Base-by-base conservation (phyloP, 2,329 filamentous ascomycete genomes). In the Colletotrichum acutatum region DNA sequence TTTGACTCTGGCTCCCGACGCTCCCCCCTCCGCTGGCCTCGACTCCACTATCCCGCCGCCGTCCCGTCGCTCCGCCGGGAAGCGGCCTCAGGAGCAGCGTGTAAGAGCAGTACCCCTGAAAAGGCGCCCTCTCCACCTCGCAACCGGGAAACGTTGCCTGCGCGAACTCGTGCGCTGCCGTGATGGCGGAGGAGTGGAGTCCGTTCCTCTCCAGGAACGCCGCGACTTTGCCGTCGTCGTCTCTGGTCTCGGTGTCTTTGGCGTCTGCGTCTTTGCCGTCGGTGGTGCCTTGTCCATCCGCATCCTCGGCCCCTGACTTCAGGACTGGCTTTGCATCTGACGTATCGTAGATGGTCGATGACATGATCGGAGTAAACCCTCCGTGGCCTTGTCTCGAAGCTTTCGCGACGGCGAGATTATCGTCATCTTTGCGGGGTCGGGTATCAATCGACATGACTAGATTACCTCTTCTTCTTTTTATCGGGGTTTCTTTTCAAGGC, bases 41-140 rank as follows among this genome's bases (percentile, higher is more conserved):
- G 2, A 37, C 32, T 8, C 66, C 59, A 24, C 60, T 63, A 22
- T 72, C 69, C 57, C 69, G 52, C n/a, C 66, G 46, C 11, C 30
- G 37, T 32, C 7, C 12, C 26, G 30, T 11, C 19, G 19, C 37
- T 42, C 6, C 14, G 19, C 81, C 76, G 5, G 79, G 73, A 11
- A 6, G 61, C n/a, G 61, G 61, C 28, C 82, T 82, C 19, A 86
- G 78, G 28, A 81, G 78, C 7, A 89, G 73, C 0, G 87, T 89
- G 75, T 88, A 85, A 2, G 87, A 89, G 74, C 87, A 90, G 74
- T 86, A 88, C 22, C 87, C 87, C 74, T 89, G 87, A 5, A 80
- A 80, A 7, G 80, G 75, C 8, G 80, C 80, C 3, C 83, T 80
- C 4, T 75, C 74, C 30, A 85, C 77, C 3, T 76, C 64, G n/a